Percentiles rank a stretch among this genome's conserved stretches.
These are phyloP conservation scores for Croton setiger DNA, from an alignment of 441 rosid genomes.

Conservation along the genomic window DNA sequence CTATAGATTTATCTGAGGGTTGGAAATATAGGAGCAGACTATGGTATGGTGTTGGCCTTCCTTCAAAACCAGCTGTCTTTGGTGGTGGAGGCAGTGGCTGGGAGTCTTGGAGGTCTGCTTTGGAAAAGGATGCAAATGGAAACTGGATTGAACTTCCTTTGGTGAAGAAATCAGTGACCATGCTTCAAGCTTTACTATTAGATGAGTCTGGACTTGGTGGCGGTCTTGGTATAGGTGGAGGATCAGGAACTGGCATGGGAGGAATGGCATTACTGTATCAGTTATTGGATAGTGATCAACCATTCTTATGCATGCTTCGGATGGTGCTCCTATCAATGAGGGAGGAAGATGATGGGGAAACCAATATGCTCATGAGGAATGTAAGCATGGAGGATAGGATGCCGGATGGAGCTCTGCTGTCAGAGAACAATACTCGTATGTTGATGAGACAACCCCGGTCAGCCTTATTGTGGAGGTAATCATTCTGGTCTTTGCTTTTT, in stretches of 20 bases:
- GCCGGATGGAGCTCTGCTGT: conserved; percentile 41
- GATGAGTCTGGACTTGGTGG: conserved; percentile 99
- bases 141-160: conserved; percentile 96
- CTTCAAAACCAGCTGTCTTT: conserved; percentile 57
- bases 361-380: conserved; percentile 70
- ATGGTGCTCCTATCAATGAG: conserved; percentile 99
- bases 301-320: conserved; percentile 99
- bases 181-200: conserved; percentile 96
- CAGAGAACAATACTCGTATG: conserved; percentile 57
- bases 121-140: conserved; percentile 95
- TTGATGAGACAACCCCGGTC: conserved; percentile 73
- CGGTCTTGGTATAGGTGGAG: conserved; percentile 99
- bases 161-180: conserved; percentile 89
- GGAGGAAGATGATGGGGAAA: conserved; percentile 93
- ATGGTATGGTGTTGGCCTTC: conserved; percentile 96
- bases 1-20: conserved; percentile 91
- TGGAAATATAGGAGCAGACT: conserved; percentile 98
- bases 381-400: conserved; percentile 47
- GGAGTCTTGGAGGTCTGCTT: conserved; percentile 81
- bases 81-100: conserved; percentile 98
- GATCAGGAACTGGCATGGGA: conserved; percentile 99
- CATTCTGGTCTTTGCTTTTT: neutral
- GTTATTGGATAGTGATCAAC: conserved; percentile 97
- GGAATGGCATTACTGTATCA: conserved; percentile 99
- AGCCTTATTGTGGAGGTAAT: conserved; percentile 96